Base-by-base conservation (phyloP, 1,139 yeast species). In the Suhomyces kunorum region DNA sequence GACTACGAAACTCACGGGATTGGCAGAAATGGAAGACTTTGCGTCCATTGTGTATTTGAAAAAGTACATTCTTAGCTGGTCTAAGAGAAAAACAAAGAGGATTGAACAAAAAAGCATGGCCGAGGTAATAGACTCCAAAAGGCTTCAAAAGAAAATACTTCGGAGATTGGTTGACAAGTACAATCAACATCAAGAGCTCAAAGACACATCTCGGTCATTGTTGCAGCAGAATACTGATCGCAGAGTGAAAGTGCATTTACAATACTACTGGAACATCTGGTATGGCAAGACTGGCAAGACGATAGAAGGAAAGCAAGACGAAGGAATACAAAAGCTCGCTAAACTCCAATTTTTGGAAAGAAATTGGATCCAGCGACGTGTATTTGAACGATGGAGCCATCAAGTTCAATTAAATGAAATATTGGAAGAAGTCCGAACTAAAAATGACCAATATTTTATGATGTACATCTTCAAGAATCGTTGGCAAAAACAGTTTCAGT, bases 311-410 rank as follows among this genome's bases (percentile, higher is more conserved):
- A n/a, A 3, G 14, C 23, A 18, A n/a, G 14, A 18, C 4, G 24
- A 32, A 8, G 34, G 28, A 5, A 20, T 29, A 11, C 15, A 19
- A 6, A 33, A 29, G 28, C 27, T 55, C 11, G 24, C 38, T 1
- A 30, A 34, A 12, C 42, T 57, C 15, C 30, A 39, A 0, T 20
- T 29, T 12, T 16, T 42, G 5, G 53, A 50, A 23, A 33, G 39
- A 5, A 27, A 36, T 2, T 51, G 52, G 37, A 24, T 48, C 5
- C 33, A 42, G 9, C 25, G 25, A 3, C 54, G 50, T 28, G 50
- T 40, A 18, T 46, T 60, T 20, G 27, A 31, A 1, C 44, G 32
- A n/a, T 59, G 64, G 64, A 36, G 22, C 16, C 33, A 36, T 11
- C 32, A 43, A 3, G 32, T 34, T 17, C n/a, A 33, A 3, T 43